These are phyloP conservation scores for Phytophthora palmivora DNA, from an alignment of 352 stramenopile genomes.

Conservation along the genomic window DNA sequence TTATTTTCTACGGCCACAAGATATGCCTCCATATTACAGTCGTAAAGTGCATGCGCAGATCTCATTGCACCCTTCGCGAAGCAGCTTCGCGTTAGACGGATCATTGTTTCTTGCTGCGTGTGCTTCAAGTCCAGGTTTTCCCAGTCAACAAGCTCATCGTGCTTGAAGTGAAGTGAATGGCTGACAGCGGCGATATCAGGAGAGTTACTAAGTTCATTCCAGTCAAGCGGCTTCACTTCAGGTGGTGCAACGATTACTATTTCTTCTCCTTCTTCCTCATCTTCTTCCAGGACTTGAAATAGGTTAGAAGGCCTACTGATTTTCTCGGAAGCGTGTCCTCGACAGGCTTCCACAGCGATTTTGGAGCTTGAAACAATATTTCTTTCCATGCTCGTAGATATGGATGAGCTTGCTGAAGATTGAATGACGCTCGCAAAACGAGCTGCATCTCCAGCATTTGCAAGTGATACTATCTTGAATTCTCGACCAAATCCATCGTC, in stretches of 20 bases:
- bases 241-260: background rate
- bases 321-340: slow-evolving; percentile 2
- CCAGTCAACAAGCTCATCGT: slow-evolving; percentile 37
- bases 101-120: slow-evolving; percentile 43
- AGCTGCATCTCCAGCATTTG: slow-evolving; percentile 12
- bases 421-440: slow-evolving; percentile 27
- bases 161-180: slow-evolving; percentile 45
- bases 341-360: background rate
- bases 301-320: slow-evolving; percentile 1
- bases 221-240: slow-evolving; percentile 17
- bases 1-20: too few species aligned
- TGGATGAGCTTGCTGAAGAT: slow-evolving; percentile 31
- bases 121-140: slow-evolving; percentile 36
- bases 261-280: slow-evolving; percentile 4
- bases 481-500: slow-evolving; percentile 19
- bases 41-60: slow-evolving; percentile 42
- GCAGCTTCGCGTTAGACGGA: slow-evolving; percentile 34
- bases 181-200: slow-evolving; percentile 30
- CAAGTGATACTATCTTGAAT: slow-evolving; percentile 34
- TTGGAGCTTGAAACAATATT: slow-evolving; percentile 28
- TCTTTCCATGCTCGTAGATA: slow-evolving; percentile 32
- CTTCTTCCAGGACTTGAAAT: slow-evolving; percentile 14
- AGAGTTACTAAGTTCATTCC: slow-evolving; percentile 12
- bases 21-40: slow-evolving; percentile 35
- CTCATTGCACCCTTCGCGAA: slow-evolving; percentile 52